Conservation (phyloP, 148 eudicot species). For the Salicornia ramosissima region DNA sequence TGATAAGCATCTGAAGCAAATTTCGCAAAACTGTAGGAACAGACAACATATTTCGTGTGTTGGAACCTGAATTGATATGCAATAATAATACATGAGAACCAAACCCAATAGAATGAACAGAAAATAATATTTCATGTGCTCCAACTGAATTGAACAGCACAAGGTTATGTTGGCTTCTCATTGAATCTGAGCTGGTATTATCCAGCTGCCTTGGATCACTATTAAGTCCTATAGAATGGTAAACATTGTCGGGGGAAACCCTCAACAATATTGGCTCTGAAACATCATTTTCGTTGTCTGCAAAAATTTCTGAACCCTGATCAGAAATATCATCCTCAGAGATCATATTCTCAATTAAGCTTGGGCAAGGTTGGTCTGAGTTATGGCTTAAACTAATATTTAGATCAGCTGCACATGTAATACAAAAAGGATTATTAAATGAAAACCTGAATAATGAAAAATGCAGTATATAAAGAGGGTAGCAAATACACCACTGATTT, state of each 20-base stretch:
- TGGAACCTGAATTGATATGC: neutral
- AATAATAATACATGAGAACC: neutral
- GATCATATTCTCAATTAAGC: no score
- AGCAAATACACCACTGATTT: no score
- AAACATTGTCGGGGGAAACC: neutral
- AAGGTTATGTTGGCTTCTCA: neutral
- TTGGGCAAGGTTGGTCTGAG: no score
- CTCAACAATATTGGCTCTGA: slow-evolving; percentile 5
- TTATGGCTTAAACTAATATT: no score
- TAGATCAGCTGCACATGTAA: no score
- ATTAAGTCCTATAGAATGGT: neutral
- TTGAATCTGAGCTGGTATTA: neutral
- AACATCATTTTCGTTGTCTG: neutral
- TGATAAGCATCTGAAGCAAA: neutral
- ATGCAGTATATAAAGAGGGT: no score
- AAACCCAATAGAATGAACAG: no score
- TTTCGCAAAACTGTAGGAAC: neutral
- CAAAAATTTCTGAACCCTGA: neutral
- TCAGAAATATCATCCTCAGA: neutral
- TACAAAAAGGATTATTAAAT: no score
- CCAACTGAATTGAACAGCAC: neutral
- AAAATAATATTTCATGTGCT: no score
- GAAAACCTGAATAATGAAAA: no score
- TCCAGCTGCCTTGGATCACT: neutral
- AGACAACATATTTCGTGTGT: neutral